Evolutionary conservation across 176 grass and related monocot species (phyloP), one percentile per base, ranked within the genome.

Genomic region (Urochloa ruziziensis): DNA sequence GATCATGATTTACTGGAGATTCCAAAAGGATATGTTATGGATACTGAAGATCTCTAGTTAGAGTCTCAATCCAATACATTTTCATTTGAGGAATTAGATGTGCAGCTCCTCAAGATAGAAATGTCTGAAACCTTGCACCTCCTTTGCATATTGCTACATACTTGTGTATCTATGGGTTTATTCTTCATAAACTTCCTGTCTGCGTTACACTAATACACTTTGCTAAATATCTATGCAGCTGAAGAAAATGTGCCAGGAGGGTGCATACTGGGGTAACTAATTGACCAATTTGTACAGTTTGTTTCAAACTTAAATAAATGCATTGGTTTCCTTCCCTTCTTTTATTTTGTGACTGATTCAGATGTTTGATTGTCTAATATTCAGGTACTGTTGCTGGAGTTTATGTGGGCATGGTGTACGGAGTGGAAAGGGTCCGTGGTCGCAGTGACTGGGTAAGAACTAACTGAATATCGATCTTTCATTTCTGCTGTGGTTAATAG

Each of bases 201-300:
- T 63, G 8, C 2, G 2, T 12, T 27, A 36, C 0, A 53, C 30
- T 85, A 76, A 77, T 37, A 64, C 29, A 8, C 9, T 80, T 34
- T n/a, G 13, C 16, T 77, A 1, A 62, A 54, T 46, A 30, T 63
- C 33, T 56, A 35, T 86, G 47, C 88, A 97, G 95, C 63, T 97
- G 70, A 88, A 94, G 81, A 91, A 92, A 21, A 94, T 94, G 84
- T 89, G 84, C 77, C 91, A 81, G 79, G 95, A 97, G 88, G 92
- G 92, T 70, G 92, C 86, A 81, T 91, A 88, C 47, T 94, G 92
- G 95, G 95, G 95, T 94, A 90, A 85, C 21, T 37, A 23, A 27
- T n/a, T 69, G 30, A 7, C 24, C n/a, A 6, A 0, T 23, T 29
- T 62, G 16, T 33, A 12, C 2, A 17, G 0, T 12, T 43, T 60